A percentile compares a stretch with the other conserved stretches of the same genome.
Conservation (phyloP, 2,329 filamentous ascomycete species). For the Rachicladosporium sp. region DNA sequence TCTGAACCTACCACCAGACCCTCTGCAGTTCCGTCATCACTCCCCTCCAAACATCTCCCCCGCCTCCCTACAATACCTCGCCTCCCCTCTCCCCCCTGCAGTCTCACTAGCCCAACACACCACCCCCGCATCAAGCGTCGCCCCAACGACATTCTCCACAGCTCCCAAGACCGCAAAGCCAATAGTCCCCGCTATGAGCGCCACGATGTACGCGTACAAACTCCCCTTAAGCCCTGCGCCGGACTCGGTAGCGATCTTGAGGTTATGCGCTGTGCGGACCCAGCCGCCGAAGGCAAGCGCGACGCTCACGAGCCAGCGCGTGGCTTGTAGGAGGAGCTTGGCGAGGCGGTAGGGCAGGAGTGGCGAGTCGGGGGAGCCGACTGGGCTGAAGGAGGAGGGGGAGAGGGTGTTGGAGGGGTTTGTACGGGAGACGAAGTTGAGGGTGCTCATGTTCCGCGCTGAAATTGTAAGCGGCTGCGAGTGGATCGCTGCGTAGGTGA, state of each 20-base stretch:
- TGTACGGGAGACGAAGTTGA: constrained; percentile 64
- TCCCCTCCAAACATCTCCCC: constrained; percentile 71
- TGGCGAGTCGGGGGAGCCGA: constrained; percentile 27
- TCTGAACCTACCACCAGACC: too few relatives aligned
- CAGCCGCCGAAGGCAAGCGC: constrained; percentile 90
- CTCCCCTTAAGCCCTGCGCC: constrained; percentile 50
- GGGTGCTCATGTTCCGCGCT: constrained; percentile 65
- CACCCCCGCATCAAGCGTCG: constrained; percentile 44
- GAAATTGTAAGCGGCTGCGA: constrained; percentile 69
- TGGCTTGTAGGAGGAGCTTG: constrained; percentile 82
- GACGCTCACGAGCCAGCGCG: constrained; percentile 79
- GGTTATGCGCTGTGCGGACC: constrained; percentile 78
- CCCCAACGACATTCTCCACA: constrained; percentile 27
- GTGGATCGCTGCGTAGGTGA: constrained; percentile 91
- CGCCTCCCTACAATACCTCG: constrained; percentile 81
- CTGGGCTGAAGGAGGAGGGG: constrained; percentile 19
- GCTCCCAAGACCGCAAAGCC: constrained; percentile 74
- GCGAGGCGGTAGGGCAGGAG: constrained; percentile 79
- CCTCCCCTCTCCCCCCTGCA: constrained; percentile 46
- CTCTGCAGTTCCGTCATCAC: too few relatives aligned
- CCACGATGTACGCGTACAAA: constrained; percentile 88
- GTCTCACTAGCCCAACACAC: constrained; percentile 92
- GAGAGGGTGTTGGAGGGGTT: constrained; percentile 58
- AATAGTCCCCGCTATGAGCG: constrained; percentile 82
- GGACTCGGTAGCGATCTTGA: constrained; percentile 42